phyloP scores from a whole-genome alignment of 495 filamentous ascomycete species.

The Penicillium subrubescens region DNA sequence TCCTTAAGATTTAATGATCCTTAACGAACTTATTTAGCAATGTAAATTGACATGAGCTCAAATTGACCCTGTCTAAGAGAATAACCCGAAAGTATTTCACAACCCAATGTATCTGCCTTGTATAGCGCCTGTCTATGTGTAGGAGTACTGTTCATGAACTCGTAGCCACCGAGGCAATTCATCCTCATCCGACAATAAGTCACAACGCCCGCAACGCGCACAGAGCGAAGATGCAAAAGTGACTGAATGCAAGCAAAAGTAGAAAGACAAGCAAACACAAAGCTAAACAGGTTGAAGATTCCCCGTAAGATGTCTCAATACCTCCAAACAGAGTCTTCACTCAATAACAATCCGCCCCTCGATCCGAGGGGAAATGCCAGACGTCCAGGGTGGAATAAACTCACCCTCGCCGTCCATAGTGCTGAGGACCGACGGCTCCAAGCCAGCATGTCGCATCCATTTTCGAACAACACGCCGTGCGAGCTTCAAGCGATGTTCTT shows the following conservation, averaged over 20 bases:
- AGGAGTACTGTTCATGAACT: background rate
- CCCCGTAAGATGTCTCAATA: no score
- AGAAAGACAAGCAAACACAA: background rate
- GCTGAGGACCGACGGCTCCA: constrained; percentile 43
- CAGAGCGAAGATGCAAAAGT: background rate
- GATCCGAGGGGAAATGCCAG: constrained; percentile 69
- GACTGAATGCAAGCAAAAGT: background rate
- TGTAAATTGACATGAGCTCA: background rate
- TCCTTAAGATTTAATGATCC: no score
- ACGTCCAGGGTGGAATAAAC: constrained; percentile 74
- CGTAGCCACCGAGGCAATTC: background rate
- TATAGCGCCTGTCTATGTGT: background rate
- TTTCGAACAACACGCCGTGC: constrained; percentile 65
- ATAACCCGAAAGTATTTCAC: background rate
- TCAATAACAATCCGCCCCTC: constrained; percentile 71
- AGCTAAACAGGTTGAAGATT: background rate
- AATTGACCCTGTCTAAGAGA: background rate
- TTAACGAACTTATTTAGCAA: background rate
- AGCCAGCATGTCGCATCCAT: constrained; percentile 72
- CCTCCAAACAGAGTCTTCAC: constrained; percentile 2
- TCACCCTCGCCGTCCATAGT: constrained; percentile 51
- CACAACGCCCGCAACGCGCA: background rate
- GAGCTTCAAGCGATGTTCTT: constrained; percentile 45
- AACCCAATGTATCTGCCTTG: background rate
- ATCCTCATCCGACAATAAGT: background rate